These are phyloP conservation scores for Neurospora hispaniola DNA, from an alignment of 495 filamentous ascomycete species.

Conservation along the genomic window DNA sequence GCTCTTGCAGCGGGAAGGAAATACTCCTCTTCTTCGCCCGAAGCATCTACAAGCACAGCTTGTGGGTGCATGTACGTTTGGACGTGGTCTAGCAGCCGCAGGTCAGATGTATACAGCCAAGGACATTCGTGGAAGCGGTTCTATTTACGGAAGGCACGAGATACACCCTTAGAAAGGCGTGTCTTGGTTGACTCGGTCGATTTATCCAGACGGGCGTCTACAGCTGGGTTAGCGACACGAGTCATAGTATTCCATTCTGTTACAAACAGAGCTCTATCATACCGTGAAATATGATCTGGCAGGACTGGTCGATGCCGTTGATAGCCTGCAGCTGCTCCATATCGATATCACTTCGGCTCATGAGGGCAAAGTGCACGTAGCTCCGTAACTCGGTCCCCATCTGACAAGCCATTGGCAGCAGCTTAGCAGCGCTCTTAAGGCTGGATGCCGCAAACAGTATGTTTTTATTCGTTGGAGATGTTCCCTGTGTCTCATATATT, in stretches of 20 bases:
- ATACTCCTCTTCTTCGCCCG: slow-evolving; percentile 36
- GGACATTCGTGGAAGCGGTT: background rate
- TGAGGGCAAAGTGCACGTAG: slow-evolving; percentile 48
- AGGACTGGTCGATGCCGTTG: slow-evolving; percentile 46
- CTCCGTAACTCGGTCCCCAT: slow-evolving; percentile 47
- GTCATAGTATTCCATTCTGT: background rate
- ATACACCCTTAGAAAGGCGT: slow-evolving; percentile 35
- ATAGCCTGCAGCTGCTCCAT: slow-evolving; percentile 41
- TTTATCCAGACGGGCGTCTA: slow-evolving; percentile 48
- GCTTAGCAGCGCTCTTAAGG: slow-evolving; percentile 40
- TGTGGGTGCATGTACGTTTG: slow-evolving; percentile 49
- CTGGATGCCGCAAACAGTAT: slow-evolving; percentile 49
- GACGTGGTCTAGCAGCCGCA: slow-evolving; percentile 29
- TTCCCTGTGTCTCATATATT: slow-evolving; percentile 27
- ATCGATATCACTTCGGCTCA: slow-evolving; percentile 43
- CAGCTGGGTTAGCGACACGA: background rate
- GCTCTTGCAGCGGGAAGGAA: slow-evolving; percentile 44
- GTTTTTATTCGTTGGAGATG: slow-evolving; percentile 36
- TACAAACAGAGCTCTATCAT: background rate
- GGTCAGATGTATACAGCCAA: slow-evolving; percentile 4
- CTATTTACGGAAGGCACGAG: slow-evolving; percentile 32
- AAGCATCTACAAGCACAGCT: slow-evolving; percentile 42
- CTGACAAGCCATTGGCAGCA: slow-evolving; percentile 52
- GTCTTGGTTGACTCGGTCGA: slow-evolving; percentile 35
- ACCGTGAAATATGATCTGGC: slow-evolving; percentile 48